Percentiles rank a stretch among this genome's conserved stretches.
Conservation (phyloP, 257 asterid genomes). For the Petunia secreta region DNA sequence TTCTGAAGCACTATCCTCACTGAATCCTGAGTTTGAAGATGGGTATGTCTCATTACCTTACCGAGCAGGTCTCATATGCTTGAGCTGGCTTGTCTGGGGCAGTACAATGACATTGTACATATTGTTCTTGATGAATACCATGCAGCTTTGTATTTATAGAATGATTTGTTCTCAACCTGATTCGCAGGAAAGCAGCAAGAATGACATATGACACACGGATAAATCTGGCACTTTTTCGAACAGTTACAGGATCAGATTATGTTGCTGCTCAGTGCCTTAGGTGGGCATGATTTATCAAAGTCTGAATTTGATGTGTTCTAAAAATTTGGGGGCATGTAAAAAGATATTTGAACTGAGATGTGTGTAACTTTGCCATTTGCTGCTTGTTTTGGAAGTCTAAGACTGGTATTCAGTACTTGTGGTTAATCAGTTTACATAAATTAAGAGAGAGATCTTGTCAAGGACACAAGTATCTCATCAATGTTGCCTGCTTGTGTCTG, state of each 20-base stretch:
- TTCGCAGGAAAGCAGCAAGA: slow-evolving; percentile 56
- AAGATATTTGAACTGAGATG: neutral
- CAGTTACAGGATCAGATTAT: slow-evolving; percentile 79
- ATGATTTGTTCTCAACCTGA: slow-evolving; percentile 22
- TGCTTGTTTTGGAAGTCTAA: slow-evolving; percentile 12
- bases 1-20: slow-evolving; percentile 66
- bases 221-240: slow-evolving; percentile 77
- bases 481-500: neutral
- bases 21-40: slow-evolving; percentile 81
- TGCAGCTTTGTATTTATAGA: neutral
- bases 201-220: slow-evolving; percentile 73
- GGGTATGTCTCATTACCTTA: slow-evolving; percentile 60
- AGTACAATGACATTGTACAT: neutral
- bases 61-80: slow-evolving; percentile 1
- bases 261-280: slow-evolving; percentile 94
- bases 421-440: neutral
- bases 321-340: slow-evolving; percentile 7
- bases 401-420: neutral
- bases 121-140: neutral
- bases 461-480: neutral
- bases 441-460: slow-evolving; percentile 1
- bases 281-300: slow-evolving; percentile 36
- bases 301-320: slow-evolving; percentile 9
- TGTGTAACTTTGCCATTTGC: slow-evolving; percentile 5
- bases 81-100: slow-evolving; percentile 14